Percentiles rank a stretch among this genome's conserved stretches.
phyloP scores from a whole-genome alignment of 2,329 filamentous ascomycete genomes.

The Camptophora hylomeconis region DNA sequence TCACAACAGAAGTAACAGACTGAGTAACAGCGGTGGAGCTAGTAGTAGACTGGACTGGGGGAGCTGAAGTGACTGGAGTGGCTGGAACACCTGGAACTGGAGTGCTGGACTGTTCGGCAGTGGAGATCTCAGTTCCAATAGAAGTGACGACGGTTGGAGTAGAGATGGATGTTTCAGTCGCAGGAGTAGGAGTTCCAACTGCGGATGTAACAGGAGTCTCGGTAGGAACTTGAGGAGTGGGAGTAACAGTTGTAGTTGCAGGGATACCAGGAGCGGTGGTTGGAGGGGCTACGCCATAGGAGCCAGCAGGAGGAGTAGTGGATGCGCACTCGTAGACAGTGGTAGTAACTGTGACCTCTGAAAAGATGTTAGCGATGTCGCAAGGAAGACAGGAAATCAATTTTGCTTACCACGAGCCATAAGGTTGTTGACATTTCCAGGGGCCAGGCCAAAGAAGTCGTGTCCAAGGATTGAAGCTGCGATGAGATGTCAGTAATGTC shows the following conservation, averaged over 20 bases:
- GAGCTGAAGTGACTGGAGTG: neutral
- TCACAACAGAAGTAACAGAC: conserved; percentile 1
- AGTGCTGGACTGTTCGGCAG: neutral
- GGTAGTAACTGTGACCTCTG: conserved; percentile 8
- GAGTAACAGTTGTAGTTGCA: conserved; percentile 2
- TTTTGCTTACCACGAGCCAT: conserved; percentile 11
- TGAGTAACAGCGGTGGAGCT: neutral
- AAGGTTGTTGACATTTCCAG: conserved; percentile 9
- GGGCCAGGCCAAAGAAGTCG: too few relatives aligned
- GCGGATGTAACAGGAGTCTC: conserved; percentile 4
- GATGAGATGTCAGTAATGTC: neutral
- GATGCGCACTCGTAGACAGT: conserved; percentile 1
- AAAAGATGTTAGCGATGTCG: conserved; percentile 7
- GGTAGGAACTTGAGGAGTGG: too few relatives aligned
- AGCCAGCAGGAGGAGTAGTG: neutral
- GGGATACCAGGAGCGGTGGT: conserved; percentile 7
- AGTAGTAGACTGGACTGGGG: neutral
- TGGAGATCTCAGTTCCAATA: neutral
- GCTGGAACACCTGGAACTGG: neutral
- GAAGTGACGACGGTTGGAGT: neutral
- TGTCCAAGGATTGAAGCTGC: too few relatives aligned
- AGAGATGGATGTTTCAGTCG: conserved; percentile 1
- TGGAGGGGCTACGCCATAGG: conserved; percentile 3
- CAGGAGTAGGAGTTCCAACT: conserved; percentile 2
- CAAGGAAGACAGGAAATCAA: neutral